Evolutionary conservation across 31 red algal species (phyloP).

Genomic region (Odonthalia washingtoniensis): DNA sequence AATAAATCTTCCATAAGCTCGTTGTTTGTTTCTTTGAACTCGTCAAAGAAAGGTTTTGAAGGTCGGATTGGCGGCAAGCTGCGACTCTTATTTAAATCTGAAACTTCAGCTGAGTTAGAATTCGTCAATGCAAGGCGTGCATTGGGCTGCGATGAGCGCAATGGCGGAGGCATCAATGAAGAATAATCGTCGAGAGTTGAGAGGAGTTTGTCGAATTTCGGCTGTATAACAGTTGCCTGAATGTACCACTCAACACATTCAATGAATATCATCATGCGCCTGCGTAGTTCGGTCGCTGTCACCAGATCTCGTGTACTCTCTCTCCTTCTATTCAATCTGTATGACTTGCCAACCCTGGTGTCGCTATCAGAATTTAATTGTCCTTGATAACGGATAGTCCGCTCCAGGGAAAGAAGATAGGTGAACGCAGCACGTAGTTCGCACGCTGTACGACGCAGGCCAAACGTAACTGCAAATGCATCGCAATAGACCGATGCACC

Average conservation of each 20-base stretch:
- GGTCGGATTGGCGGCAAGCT: neutral
- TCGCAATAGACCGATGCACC: constrained; percentile 61
- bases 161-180: no score
- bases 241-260: constrained; percentile 71
- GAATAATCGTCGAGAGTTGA: constrained; percentile 1
- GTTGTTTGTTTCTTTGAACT: constrained; percentile 21
- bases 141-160: no score
- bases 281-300: constrained; percentile 30
- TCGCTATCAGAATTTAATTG: no score
- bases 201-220: constrained; percentile 38
- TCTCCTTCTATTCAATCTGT: neutral
- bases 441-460: constrained; percentile 54
- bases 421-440: constrained; percentile 53
- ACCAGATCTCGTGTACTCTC: constrained; percentile 27
- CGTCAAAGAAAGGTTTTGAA: constrained; percentile 52
- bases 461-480: constrained; percentile 67
- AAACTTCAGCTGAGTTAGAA: neutral
- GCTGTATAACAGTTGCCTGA: constrained; percentile 60
- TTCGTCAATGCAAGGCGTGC: neutral
- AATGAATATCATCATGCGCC: constrained; percentile 64
- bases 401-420: constrained; percentile 26
- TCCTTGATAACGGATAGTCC: neutral
- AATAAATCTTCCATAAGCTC: constrained; percentile 53
- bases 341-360: neutral
- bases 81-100: neutral